Conservation (phyloP, 176 grass and related monocot genomes). For the Bolboschoenus planiculmis region DNA sequence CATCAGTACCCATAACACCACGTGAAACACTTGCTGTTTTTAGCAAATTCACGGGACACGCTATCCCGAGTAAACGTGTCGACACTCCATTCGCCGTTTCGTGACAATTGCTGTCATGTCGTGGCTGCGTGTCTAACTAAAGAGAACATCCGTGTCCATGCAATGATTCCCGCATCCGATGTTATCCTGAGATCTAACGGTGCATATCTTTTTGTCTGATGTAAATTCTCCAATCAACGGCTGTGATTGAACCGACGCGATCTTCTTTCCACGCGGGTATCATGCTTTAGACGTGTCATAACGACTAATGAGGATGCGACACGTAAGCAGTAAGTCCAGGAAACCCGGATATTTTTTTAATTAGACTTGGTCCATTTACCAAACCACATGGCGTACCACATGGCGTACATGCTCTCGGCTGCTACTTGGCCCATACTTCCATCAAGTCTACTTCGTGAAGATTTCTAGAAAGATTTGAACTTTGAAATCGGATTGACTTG, state of each 20-base stretch:
- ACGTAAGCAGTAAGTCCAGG: neutral
- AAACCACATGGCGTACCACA: neutral
- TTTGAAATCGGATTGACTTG: neutral
- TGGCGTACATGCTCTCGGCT: too few relatives aligned
- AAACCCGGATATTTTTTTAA: neutral
- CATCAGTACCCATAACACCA: too few relatives aligned
- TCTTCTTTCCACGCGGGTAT: neutral
- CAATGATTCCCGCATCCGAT: neutral
- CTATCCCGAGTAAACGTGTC: neutral
- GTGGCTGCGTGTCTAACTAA: neutral
- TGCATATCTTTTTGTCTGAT: neutral
- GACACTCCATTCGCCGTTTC: neutral
- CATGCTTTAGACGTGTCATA: neutral
- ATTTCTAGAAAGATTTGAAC: too few relatives aligned
- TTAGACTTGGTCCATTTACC: neutral
- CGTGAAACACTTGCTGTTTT: neutral
- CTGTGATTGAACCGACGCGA: neutral
- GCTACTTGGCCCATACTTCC: neutral
- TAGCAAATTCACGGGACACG: neutral
- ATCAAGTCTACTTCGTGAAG: neutral
- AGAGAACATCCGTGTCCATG: neutral
- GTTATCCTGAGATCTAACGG: neutral
- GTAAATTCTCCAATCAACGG: neutral
- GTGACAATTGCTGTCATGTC: neutral
- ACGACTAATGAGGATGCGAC: neutral